Evolutionary conservation across 441 rosid genomes (phyloP), one percentile per base, ranked within the genome.

Genomic region (Croton setiger): DNA sequence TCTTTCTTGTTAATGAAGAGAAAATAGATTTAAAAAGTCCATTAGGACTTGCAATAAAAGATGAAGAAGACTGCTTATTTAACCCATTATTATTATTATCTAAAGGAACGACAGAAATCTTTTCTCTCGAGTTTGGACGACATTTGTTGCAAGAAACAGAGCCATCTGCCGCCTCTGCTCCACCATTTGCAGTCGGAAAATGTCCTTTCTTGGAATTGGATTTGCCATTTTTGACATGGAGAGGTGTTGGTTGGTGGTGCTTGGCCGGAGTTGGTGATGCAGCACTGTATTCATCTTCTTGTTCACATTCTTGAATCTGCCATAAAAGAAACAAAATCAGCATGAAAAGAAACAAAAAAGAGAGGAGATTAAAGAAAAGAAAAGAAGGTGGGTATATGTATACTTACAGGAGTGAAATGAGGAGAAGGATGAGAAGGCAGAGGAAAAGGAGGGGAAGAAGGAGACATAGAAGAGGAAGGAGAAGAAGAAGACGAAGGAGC

Each of bases 91-190:
- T 85, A 78, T 27, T 27, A 27, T 27, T 27, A 27, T 73, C 95
- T 51, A 90, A 74, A 68, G 98, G 97, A 17, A 90, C 95, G 12
- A 92, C 90, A 1, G 96, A 85, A 77, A 95, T 83, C 80, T 88
- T 92, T 60, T 95, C 97, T 1, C 95, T 86, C 12, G 92, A 69
- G 66, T 86, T 79, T 3, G 99, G 99, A 14, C 93, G 84, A 72
- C 99, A 95, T 60, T 87, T 87, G 86, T 87, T 85, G 83, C 97
- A 92, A 15, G 96, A 89, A 64, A 95, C 86, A 0, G 93, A 76
- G 6, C 79, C 79, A 44, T 77, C 82, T 41, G 5, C 5, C 3
- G 74, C 75, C 14, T 75, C 68, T 27, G 31, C 1, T 4, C 72
- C 35, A 27, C 55, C 54, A 64, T 21, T 58, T 33, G 33, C 21